Base-by-base conservation (phyloP, 225 moss, liverwort and hornwort genomes). In the Marchantia polymorpha region DNA sequence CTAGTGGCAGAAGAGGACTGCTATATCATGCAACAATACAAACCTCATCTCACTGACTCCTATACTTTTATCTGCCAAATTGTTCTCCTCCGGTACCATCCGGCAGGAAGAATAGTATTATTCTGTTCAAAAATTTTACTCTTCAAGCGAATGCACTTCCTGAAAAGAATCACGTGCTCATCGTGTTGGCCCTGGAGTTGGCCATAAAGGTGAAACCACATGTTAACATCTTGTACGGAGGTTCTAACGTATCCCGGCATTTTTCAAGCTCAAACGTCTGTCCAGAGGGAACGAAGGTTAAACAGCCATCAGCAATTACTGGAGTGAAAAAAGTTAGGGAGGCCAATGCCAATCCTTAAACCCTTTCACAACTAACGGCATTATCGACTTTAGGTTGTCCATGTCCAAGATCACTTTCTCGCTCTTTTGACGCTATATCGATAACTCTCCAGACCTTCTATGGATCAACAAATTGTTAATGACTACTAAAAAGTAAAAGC, bases 181-280 rank as follows among this genome's bases (percentile, higher is more conserved):
- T 25, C 59, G 8, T 56, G 30, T 69, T 69, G 68, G 68, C 71
- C 71, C 71, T 71, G 71, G 71, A 71, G 8, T 23, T 50, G 22
- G 49, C 71, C 71, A 71, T 15, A 31, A 71, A 50, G 49, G 49
- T 11, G 49, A 8, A 50, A 50, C 51, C 11, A 69, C 12, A 17
- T 69, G 46, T 69, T 39, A 69, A 26, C 10, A 9, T n/a, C 58
- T 23, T 61, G 61, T 61, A 17, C 23, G 23, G n/a, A n/a, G 3
- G 7, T 23, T 16, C 61, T 61, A 22, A 61, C 5, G 61, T n/a
- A n/a, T n/a, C n/a, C n/a, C n/a, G n/a, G n/a, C n/a, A n/a, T n/a
- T n/a, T 61, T 58, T 61, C n/a, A 61, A 7, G 5, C 39, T 39
- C 39, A 39, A 39, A 5, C 39, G 2, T 39, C 39, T 39, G 39